Conservation (phyloP, 768 basidiomycete species). For the Leccinum variicolor region DNA sequence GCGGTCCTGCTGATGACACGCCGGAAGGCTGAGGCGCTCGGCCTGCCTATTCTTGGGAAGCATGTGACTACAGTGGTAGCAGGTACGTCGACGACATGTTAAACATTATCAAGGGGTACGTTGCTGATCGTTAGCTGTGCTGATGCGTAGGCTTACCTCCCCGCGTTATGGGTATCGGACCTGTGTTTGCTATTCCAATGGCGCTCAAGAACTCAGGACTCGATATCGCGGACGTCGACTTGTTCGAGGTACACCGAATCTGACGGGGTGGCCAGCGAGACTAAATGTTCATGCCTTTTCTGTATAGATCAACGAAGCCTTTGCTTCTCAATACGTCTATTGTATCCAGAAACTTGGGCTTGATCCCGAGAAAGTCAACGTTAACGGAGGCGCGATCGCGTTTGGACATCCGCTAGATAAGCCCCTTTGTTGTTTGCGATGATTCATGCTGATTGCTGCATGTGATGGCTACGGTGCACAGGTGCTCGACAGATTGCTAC, state of each 20-base stretch:
- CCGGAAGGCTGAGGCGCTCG: slow-evolving; percentile 71
- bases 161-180: slow-evolving; percentile 87
- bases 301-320: slow-evolving; percentile 83
- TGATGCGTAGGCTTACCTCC: slow-evolving; percentile 57
- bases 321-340: slow-evolving; percentile 82
- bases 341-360: slow-evolving; percentile 63
- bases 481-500: slow-evolving; percentile 84
- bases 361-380: slow-evolving; percentile 68
- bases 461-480: slow-evolving; percentile 58
- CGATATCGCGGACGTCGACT: slow-evolving; percentile 64
- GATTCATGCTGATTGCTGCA: slow-evolving; percentile 7
- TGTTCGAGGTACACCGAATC: slow-evolving; percentile 59
- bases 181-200: slow-evolving; percentile 78
- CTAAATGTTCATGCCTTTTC: neutral
- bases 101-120: neutral
- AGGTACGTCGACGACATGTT: slow-evolving; percentile 37
- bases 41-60: slow-evolving; percentile 72
- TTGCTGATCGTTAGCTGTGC: neutral
- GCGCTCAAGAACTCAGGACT: slow-evolving; percentile 68
- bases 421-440: slow-evolving; percentile 25
- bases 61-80: slow-evolving; percentile 69
- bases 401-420: slow-evolving; percentile 80
- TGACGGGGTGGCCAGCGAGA: neutral
- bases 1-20: slow-evolving; percentile 80
- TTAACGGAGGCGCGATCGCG: slow-evolving; percentile 90